Percentiles rank a stretch among this genome's conserved stretches.
These are phyloP conservation scores for Beverwykella pulmonaria DNA, from an alignment of 495 filamentous ascomycete species.

Conservation along the genomic window DNA sequence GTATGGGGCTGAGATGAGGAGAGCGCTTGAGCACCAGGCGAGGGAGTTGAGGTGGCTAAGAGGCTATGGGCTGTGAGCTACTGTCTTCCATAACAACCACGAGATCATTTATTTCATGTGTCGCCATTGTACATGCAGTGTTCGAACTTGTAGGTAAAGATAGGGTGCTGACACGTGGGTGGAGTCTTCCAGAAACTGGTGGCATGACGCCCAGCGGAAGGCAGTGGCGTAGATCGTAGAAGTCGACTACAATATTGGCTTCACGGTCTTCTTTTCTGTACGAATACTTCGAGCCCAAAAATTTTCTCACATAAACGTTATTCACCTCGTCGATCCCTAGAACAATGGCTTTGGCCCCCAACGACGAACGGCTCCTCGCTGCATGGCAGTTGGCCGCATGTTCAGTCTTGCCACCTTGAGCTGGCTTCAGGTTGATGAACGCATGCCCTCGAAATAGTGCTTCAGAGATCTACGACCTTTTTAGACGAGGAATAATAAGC, in stretches of 20 bases:
- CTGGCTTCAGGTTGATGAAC: background rate
- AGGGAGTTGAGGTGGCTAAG: conserved; percentile 79
- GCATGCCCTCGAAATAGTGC: too few relatives aligned
- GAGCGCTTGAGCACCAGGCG: conserved; percentile 75
- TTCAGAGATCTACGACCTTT: too few relatives aligned
- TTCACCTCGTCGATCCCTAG: too few relatives aligned
- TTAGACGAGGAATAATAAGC: too few relatives aligned
- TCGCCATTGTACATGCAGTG: background rate
- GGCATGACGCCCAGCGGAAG: background rate
- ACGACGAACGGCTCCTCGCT: background rate
- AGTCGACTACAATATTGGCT: too few relatives aligned
- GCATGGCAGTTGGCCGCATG: background rate
- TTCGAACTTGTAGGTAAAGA: background rate
- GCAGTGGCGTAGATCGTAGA: background rate
- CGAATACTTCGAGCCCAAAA: too few relatives aligned
- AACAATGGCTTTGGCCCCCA: background rate
- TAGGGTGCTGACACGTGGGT: background rate
- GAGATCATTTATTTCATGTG: background rate
- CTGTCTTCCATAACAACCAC: background rate
- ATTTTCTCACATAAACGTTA: too few relatives aligned
- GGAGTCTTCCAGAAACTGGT: background rate
- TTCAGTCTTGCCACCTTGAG: background rate
- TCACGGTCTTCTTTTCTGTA: too few relatives aligned
- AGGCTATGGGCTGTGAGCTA: conserved; percentile 47
- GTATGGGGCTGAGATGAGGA: conserved; percentile 71